Conservation (phyloP, 2,329 filamentous ascomycete genomes). For the Diaporthe velutina region DNA sequence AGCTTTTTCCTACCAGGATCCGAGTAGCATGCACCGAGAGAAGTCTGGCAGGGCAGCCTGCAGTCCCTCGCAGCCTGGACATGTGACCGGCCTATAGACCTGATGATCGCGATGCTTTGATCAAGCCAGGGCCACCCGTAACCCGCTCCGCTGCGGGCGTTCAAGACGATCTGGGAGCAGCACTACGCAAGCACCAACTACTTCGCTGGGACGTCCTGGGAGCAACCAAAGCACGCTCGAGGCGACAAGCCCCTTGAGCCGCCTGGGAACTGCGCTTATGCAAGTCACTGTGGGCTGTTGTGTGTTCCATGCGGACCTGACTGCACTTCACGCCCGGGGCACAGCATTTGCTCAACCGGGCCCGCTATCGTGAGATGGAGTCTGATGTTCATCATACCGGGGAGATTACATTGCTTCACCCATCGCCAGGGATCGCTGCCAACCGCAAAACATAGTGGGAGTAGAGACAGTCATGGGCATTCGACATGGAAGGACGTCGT, state of each 20-base stretch:
- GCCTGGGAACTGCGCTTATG: constrained; percentile 42
- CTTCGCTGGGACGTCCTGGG: constrained; percentile 15
- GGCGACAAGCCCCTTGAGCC: constrained; percentile 34
- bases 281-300: constrained; percentile 37
- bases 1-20: neutral
- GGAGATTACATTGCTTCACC: constrained; percentile 39
- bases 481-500: neutral
- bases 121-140: neutral
- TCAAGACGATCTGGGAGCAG: neutral
- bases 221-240: constrained; percentile 10
- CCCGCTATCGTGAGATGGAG: constrained; percentile 40
- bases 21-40: neutral
- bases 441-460: neutral
- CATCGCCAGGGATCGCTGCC: constrained; percentile 36
- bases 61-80: constrained; percentile 12
- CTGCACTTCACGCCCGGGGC: constrained; percentile 24
- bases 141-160: constrained; percentile 7
- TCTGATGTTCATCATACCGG: constrained; percentile 36
- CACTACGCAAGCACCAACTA: constrained; percentile 14
- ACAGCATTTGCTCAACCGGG: constrained; percentile 29
- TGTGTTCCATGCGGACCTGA: constrained; percentile 21
- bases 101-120: neutral
- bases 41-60: neutral
- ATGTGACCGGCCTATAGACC: neutral
- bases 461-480: neutral